Evolutionary conservation across 768 basidiomycete genomes (phyloP), one percentile per base, ranked within the genome.

Genomic region (Boletus tomentosulus): DNA sequence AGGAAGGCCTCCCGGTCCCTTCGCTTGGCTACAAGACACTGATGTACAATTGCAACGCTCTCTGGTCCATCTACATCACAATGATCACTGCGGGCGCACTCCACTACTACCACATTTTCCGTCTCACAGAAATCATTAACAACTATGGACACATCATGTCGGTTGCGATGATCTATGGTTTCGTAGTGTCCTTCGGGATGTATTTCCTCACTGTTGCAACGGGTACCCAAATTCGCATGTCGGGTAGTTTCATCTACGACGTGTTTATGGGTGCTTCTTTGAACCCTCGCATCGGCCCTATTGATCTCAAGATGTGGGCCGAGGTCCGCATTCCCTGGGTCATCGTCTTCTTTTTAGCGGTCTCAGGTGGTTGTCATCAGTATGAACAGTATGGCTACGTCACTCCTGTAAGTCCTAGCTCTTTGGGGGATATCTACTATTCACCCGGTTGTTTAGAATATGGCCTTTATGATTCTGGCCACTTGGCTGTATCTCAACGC

Each of bases 271-370:
- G 96, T 43, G 93, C 94, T 38, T 81, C 81, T 49, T 77, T 99
- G 58, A 99, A 98, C 74, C 97, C 97, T 7, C 85, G 96, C 54
- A 79, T 99, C 56, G 93, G 93, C 7, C 77, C 80, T 19, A 81
- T 99, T 57, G 96, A 98, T 71, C 75, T 99, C 65, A 99, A 99
- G 74, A 98, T 98, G 95, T 99, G 92, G 86, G 91, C 91, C 5
- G 94, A 97, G 66, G 92, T 98, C 55, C 85, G 97, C 47, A 89
- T 99, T 60, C 93, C 95, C 4, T 99, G 97, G 97, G 87, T 95
- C 38, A 84, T 97, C 50, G 86, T 97, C 16, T 98, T 98, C 77
- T 87, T 93, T 73, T 78, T 98, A 60, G 82, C 94, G 4, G 83
- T 98, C 34, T 94, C 89, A 25, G 96, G 93, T 46, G 89, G 86